Evolutionary conservation across 768 basidiomycete genomes (phyloP), one percentile per base, ranked within the genome.

Genomic region (Amylocystis lapponica): DNA sequence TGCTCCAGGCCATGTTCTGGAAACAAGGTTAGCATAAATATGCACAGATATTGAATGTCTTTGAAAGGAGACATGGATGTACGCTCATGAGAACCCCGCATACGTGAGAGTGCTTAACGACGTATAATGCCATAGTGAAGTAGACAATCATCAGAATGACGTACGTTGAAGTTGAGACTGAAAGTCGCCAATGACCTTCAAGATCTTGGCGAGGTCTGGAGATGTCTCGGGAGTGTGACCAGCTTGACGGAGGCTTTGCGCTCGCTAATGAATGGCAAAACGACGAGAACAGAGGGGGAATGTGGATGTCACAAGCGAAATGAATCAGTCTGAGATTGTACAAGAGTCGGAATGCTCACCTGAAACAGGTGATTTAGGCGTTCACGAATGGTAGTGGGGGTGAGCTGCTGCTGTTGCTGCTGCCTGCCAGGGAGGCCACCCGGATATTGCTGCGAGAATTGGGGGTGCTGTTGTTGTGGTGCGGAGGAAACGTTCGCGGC

Each of bases 161-260:
- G 33, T 29, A 49, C 49, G 40, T 17, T 51, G 49, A 16, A 40
- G 47, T 20, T 45, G 35, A 3, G 77, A 56, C 46, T 74, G 69
- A 26, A 70, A 47, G 6, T 51, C 54, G 4, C 57, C 52, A 29
- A 79, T 53, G 48, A 70, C 59, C 21, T 63, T 59, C 37, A 67
- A 50, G 35, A 78, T 59, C 43, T 55, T 61, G 5, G 61, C 66
- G 19, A 77, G 62, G 42, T 79, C 77, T 19, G 50, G 58, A 8
- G 62, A 66, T 2, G 65, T 67, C 36, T 75, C 70, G n/a, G 67
- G 59, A 10, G 74, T 71, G 45, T 58, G 61, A 11, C 77, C 77
- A 29, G 65, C 59, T n/a, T 53, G 53, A 30, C 64, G 68, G 25
- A 79, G 67, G 29, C 56, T 41, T 25, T 66, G 63, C n/a, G 67